Evolutionary conservation across 306 rosid genomes (phyloP).

Genomic region (Ormosia semicastrata): DNA sequence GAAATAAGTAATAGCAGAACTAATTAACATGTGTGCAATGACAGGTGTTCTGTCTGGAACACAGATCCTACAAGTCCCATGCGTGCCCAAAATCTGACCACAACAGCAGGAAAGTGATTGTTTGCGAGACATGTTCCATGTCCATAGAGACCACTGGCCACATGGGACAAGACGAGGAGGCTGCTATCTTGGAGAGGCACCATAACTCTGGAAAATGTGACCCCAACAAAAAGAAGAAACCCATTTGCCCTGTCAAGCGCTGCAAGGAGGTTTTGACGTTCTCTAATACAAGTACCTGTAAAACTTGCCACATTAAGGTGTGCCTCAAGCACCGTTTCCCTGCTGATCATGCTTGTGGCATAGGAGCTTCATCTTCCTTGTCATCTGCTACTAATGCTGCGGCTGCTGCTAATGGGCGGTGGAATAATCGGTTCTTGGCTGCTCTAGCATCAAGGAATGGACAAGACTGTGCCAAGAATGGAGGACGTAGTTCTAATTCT

Average conservation of each 20-base stretch:
- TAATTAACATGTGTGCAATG: background rate
- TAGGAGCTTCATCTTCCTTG: background rate
- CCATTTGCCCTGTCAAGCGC: conserved; percentile 63
- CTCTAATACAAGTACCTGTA: conserved; percentile 68
- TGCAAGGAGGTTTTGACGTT: conserved; percentile 78
- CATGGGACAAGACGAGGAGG: conserved; percentile 42
- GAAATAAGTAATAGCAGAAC: too few relatives aligned
- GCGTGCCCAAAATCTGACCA: conserved; percentile 67
- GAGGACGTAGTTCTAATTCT: conserved; percentile 38
- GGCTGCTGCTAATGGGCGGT: conserved; percentile 14
- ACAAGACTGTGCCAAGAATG: conserved; percentile 54
- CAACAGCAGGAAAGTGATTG: conserved; percentile 75
- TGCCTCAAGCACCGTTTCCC: conserved; percentile 88
- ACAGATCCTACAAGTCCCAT: conserved; percentile 74
- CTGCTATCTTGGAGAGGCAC: conserved; percentile 50
- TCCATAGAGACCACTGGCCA: conserved; percentile 68
- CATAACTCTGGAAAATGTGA: conserved; percentile 65
- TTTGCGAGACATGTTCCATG: conserved; percentile 70
- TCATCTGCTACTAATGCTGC: background rate
- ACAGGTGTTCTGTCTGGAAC: conserved; percentile 82
- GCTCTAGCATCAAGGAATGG: conserved; percentile 57
- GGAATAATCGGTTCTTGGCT: conserved; percentile 61
- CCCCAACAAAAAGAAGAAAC: conserved; percentile 76
- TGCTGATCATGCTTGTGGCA: conserved; percentile 67
- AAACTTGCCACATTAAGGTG: conserved; percentile 67